These are phyloP conservation scores for Neurospora africana DNA, from an alignment of 495 filamentous ascomycete genomes.

Conservation along the genomic window DNA sequence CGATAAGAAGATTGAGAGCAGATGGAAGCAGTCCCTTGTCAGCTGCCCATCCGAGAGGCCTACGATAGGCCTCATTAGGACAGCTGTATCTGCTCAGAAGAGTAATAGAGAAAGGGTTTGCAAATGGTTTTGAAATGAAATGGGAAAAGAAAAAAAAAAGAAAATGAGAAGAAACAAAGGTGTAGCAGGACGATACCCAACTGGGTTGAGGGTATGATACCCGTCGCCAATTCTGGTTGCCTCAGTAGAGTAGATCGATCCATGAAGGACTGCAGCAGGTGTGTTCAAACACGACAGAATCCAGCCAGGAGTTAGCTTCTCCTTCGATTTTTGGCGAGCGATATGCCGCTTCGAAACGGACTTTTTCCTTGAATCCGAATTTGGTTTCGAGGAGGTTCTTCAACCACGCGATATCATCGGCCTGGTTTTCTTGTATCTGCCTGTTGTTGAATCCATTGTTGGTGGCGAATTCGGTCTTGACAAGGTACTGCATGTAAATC, in stretches of 20 bases:
- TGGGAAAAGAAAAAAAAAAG: background rate
- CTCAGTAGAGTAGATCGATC: background rate
- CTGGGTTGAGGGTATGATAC: background rate
- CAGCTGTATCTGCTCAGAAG: background rate
- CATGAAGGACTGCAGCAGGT: slow-evolving; percentile 6
- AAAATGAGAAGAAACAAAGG: background rate
- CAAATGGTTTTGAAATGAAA: background rate
- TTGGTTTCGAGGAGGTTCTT: slow-evolving; percentile 12
- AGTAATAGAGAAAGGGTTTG: background rate
- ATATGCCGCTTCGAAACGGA: slow-evolving; percentile 8
- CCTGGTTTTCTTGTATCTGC: slow-evolving; percentile 2
- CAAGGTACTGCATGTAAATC: slow-evolving; percentile 17
- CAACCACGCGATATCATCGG: slow-evolving; percentile 21
- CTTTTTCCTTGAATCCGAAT: slow-evolving; percentile 14
- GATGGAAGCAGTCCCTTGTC: background rate
- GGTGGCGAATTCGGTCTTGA: slow-evolving; percentile 8
- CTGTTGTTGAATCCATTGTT: slow-evolving; percentile 2
- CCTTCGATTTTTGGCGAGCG: slow-evolving; percentile 6
- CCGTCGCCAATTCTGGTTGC: background rate
- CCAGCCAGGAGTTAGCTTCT: slow-evolving; percentile 10
- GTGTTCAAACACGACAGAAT: slow-evolving; percentile 20
- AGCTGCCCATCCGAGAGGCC: background rate
- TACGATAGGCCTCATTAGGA: background rate
- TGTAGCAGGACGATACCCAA: background rate
- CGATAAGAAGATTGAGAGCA: background rate